Evolutionary conservation across 495 filamentous ascomycete genomes (phyloP).

Genomic region (Hypoxylon lienhwacheense): DNA sequence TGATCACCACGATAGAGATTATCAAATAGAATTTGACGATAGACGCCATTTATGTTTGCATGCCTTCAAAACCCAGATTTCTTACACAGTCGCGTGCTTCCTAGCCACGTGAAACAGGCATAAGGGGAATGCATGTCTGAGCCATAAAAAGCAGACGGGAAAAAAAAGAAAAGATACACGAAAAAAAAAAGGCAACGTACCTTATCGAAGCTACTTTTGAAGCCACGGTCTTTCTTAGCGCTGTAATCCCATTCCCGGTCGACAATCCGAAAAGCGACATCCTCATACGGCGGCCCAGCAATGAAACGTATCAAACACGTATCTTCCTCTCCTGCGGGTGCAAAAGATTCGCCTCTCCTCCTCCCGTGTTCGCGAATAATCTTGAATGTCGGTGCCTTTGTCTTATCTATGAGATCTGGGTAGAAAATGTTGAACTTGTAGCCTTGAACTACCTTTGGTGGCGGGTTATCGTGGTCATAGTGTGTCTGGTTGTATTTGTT

Average conservation of each 20-base stretch:
- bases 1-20: slow-evolving; percentile 14
- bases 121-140: background rate
- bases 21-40: slow-evolving; percentile 4
- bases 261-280: slow-evolving; percentile 96
- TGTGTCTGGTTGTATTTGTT: slow-evolving; percentile 99
- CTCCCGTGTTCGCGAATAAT: slow-evolving; percentile 92
- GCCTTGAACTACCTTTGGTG: slow-evolving; percentile 96
- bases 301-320: slow-evolving; percentile 96
- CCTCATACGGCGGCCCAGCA: slow-evolving; percentile 93
- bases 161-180: slow-evolving; percentile 13
- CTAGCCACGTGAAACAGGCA: slow-evolving; percentile 8
- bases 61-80: background rate
- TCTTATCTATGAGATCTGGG: slow-evolving; percentile 95
- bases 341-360: slow-evolving; percentile 86
- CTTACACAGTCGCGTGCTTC: background rate
- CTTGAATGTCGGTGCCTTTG: slow-evolving; percentile 89
- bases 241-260: slow-evolving; percentile 99
- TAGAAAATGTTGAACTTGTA: slow-evolving; percentile 99
- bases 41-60: slow-evolving; percentile 15
- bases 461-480: slow-evolving; percentile 98
- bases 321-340: slow-evolving; percentile 95
- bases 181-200: slow-evolving; percentile 53
- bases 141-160: slow-evolving; percentile 2
- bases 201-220: slow-evolving; percentile 97
- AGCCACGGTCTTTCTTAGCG: slow-evolving; percentile 91